Base-by-base conservation (phyloP, 2,329 filamentous ascomycete species). In the Coniella vitis region DNA sequence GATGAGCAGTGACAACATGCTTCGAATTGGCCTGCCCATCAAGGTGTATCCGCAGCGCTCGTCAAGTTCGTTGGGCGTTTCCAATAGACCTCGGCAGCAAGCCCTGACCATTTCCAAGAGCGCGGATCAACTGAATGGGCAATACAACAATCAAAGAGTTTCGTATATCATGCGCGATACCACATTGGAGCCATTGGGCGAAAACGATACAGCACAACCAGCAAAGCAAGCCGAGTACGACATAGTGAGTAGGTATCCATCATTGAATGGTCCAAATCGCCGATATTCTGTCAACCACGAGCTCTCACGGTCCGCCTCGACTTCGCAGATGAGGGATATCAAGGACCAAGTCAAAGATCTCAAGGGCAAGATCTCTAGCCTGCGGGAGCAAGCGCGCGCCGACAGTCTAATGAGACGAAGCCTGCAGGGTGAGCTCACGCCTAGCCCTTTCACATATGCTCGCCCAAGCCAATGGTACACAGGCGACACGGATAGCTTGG, bases 301-400 rank as follows among this genome's bases (percentile, higher is more conserved):
- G 1, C 65, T 84, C 8, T 77, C 77, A 21, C 76, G 87, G 16
- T 83, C 86, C 3, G 74, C 81, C 13, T 91, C 88, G 1, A 81
- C 81, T n/a, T 76, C 83, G 13, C 83, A 87, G 60, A 81, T 87
- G 60, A 81, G 84, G 8, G 78, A 79, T 45, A 71, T 95, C 38
- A 87, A 88, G 52, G 84, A 89, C 56, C 89, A 95, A 63, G 87
- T 95, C 78, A 83, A 86, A 48, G 88, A 86, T 46, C 73, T 95
- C 40, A 90, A 90, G 61, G 87, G 86, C 52, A 88, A 89, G 59
- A 90, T 95, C 32, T 90, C 88, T 1, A 85, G 74, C 14, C 66
- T 95, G 37, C 85, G 87, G 57, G 82, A 90, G 54, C 84, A 88
- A 58, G 86, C 87, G 0, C 79, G 86, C 17, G 86, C 86, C 50